These are phyloP conservation scores for Tolypocladium ovalisporum DNA, from an alignment of 2,329 filamentous ascomycete species.

Conservation along the genomic window DNA sequence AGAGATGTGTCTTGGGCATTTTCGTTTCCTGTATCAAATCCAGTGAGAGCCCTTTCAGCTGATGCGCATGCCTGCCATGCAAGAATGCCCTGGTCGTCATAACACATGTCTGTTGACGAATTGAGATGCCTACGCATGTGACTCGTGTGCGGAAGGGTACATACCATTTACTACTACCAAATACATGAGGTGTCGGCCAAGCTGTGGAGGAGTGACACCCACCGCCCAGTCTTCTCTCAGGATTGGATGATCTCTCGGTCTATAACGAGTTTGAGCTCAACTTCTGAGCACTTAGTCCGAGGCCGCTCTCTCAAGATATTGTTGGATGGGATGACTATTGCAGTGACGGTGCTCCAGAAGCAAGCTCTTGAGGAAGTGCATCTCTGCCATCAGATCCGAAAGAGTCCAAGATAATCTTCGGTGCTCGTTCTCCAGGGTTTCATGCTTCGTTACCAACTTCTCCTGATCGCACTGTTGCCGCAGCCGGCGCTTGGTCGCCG, in stretches of 20 bases:
- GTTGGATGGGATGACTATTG: background rate
- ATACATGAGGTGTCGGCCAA: background rate
- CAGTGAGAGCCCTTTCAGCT: no score
- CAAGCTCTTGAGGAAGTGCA: background rate
- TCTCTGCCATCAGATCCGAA: background rate
- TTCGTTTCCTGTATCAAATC: no score
- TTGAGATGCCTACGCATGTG: no score
- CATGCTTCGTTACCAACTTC: background rate
- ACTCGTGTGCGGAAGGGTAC: no score
- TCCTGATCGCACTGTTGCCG: background rate
- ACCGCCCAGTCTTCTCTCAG: background rate
- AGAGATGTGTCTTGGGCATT: no score
- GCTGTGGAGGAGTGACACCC: background rate
- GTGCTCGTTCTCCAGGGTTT: background rate
- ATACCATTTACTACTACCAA: no score
- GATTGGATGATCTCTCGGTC: background rate
- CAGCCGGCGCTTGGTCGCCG: background rate
- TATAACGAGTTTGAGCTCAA: no score
- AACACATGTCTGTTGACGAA: no score
- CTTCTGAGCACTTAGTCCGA: no score
- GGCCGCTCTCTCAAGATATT: background rate
- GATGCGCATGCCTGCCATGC: no score
- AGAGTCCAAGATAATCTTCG: background rate
- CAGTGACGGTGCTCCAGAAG: background rate
- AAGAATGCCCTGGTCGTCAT: no score